A percentile compares a stretch with the other conserved stretches of the same genome.
Evolutionary conservation across 108 stramenopile species (phyloP).

Genomic region (Cylindrotheca fusiformis): DNA sequence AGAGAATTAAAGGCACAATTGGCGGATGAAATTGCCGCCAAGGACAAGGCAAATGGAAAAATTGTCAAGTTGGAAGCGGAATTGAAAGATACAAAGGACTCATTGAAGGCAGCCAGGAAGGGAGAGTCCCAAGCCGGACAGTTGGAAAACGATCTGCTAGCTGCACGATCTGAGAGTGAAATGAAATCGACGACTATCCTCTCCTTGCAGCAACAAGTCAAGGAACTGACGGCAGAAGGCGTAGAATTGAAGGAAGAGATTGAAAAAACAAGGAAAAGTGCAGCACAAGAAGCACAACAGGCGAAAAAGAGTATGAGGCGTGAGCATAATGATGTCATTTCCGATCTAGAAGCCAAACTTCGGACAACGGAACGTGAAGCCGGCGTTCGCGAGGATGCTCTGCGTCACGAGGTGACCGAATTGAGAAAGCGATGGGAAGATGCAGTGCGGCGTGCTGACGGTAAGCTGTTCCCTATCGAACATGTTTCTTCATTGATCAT

Average conservation of each 20-base stretch:
- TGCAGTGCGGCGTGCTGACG: slow-evolving; percentile 79
- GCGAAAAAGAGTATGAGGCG: slow-evolving; percentile 55
- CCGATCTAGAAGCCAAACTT: slow-evolving; percentile 70
- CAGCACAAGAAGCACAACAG: slow-evolving; percentile 52
- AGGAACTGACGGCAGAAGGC: slow-evolving; percentile 54
- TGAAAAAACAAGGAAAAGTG: slow-evolving; percentile 44
- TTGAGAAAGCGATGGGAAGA: slow-evolving; percentile 85
- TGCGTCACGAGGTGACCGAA: slow-evolving; percentile 78
- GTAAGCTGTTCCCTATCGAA: slow-evolving; percentile 16
- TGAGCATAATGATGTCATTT: slow-evolving; percentile 65
- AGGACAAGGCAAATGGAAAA: slow-evolving; percentile 28
- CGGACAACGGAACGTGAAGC: slow-evolving; percentile 75
- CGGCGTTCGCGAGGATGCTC: slow-evolving; percentile 73
- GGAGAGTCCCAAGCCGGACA: slow-evolving; percentile 70
- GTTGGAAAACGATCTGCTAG: slow-evolving; percentile 57
- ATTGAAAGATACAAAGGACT: slow-evolving; percentile 59
- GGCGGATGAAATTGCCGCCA: slow-evolving; percentile 37
- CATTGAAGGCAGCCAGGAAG: slow-evolving; percentile 50
- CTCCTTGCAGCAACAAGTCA: slow-evolving; percentile 64
- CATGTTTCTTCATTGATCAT: not conserved
- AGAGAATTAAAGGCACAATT: slow-evolving; percentile 51
- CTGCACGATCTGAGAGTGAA: slow-evolving; percentile 54
- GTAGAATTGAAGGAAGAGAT: slow-evolving; percentile 55
- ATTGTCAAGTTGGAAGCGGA: slow-evolving; percentile 47
- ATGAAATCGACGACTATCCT: slow-evolving; percentile 53